Conservation (phyloP, 2,329 filamentous ascomycete species). For the Colletotrichum sojae region DNA sequence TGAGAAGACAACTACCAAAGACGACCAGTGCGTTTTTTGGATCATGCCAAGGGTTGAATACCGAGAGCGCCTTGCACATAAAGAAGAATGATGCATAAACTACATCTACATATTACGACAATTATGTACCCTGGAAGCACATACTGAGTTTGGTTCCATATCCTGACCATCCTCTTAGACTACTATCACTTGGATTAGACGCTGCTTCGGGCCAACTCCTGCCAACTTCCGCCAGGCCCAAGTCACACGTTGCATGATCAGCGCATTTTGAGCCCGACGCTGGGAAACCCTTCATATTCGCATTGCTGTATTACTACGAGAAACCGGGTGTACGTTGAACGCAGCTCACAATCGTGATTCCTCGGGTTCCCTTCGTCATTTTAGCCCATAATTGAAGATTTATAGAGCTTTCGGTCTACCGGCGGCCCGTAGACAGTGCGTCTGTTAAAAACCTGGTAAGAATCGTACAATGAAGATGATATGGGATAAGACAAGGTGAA, state of each 20-base stretch:
- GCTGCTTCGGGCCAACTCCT: background rate
- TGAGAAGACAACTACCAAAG: slow-evolving; percentile 12
- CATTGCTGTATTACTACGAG: too few species aligned
- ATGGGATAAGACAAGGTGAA: too few species aligned
- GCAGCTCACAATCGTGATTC: too few species aligned
- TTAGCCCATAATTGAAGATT: too few species aligned
- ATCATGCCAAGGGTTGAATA: slow-evolving; percentile 18
- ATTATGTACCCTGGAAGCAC: slow-evolving; percentile 7
- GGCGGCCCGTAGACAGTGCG: too few species aligned
- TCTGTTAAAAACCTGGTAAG: too few species aligned
- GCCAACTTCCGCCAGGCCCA: background rate
- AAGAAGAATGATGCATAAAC: background rate
- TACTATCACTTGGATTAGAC: slow-evolving; percentile 28
- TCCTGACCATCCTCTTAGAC: slow-evolving; percentile 31
- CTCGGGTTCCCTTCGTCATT: too few species aligned
- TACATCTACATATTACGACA: slow-evolving; percentile 27
- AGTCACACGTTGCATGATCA: background rate
- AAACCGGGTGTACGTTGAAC: too few species aligned
- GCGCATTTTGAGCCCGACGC: too few species aligned
- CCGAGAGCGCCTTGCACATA: slow-evolving; percentile 21
- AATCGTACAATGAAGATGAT: too few species aligned
- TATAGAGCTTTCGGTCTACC: too few species aligned
- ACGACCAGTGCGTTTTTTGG: background rate
- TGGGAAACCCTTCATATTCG: too few species aligned
- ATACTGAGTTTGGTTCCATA: background rate